Conservation (phyloP, 495 filamentous ascomycete species). For the Emericellopsis terricola region DNA sequence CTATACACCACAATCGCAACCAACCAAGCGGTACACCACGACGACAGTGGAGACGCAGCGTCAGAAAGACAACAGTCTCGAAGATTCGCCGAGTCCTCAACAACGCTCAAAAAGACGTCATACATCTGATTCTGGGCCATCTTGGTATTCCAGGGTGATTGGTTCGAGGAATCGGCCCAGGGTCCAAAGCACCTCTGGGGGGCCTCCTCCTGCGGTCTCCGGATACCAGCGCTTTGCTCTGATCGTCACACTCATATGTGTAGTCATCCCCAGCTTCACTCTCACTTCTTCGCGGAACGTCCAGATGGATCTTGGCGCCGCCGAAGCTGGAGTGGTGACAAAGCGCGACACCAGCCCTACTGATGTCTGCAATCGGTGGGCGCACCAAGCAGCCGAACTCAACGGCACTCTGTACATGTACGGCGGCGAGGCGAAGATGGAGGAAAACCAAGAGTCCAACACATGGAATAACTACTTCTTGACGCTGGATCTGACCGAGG, state of each 20-base stretch:
- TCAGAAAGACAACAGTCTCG: background rate
- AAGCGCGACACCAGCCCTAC: conserved; percentile 26
- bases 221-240: conserved; percentile 25
- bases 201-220: conserved; percentile 18
- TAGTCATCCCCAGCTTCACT: conserved; percentile 28
- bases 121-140: too few relatives aligned
- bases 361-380: conserved; percentile 47
- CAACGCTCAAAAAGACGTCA: too few relatives aligned
- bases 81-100: conserved; percentile 8
- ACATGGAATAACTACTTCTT: conserved; percentile 66
- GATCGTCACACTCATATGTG: conserved; percentile 31
- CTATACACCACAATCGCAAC: background rate
- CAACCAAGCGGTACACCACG: background rate
- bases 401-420: conserved; percentile 65
- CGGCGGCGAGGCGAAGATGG: conserved; percentile 40
- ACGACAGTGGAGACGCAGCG: background rate
- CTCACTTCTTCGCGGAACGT: conserved; percentile 17
- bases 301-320: conserved; percentile 18
- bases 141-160: conserved; percentile 21
- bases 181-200: conserved; percentile 20
- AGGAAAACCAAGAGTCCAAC: conserved; percentile 30
- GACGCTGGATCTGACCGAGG: conserved; percentile 42
- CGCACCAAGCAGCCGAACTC: conserved; percentile 45
- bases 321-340: conserved; percentile 26
- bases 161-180: conserved; percentile 16